Base-by-base conservation (phyloP, 345 rosid species). In the Psidium guajava region DNA sequence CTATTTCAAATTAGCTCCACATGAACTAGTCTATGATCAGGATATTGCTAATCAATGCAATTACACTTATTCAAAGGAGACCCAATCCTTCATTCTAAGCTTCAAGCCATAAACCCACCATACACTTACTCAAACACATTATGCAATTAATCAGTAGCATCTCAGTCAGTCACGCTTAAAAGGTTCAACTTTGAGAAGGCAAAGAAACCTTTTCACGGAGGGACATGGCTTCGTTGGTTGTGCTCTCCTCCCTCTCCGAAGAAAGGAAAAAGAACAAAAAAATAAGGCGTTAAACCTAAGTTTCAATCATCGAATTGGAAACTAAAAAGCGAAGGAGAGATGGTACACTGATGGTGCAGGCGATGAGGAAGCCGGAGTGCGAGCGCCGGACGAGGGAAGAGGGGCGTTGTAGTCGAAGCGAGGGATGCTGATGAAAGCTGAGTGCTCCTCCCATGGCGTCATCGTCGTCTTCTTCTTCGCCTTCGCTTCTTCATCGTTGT, bases 391-490 rank as follows among this genome's bases (percentile, higher is more conserved):
- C 93, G 80, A 95, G 90, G 52, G 95, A 87, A 64, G 96, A 91
- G 10, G 98, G 96, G 97, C 97, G 84, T 89, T 94, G 94, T 95
- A 94, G 86, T 97, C 95, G 89, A 93, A 96, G 12, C 99, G 95
- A 91, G 99, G 98, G 16, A 97, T 87, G 93, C 91, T 94, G 88
- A 97, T 97, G 61, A 93, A 90, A 40, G 88, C 88, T 2, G 93
- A 91, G 87, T 94, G 97, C 90, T 95, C 97, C 86, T 94, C 98
- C 98, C 98, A 95, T 50, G 98, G 96, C 57, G 92, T 87, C 94
- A 94, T 90, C 85, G 82, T 44, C 86, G 16, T 3, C 83, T 18
- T 85, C 84, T 40, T 9, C 85, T 40, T 9, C 11, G 75, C 22
- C 54, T 54, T 86, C 55, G 24, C 53, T 27, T 73, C 82, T 58